Evolutionary conservation across 2,329 filamentous ascomycete genomes (phyloP), one percentile per base, ranked within the genome.

Genomic region (Reticulascus tulasneorum): DNA sequence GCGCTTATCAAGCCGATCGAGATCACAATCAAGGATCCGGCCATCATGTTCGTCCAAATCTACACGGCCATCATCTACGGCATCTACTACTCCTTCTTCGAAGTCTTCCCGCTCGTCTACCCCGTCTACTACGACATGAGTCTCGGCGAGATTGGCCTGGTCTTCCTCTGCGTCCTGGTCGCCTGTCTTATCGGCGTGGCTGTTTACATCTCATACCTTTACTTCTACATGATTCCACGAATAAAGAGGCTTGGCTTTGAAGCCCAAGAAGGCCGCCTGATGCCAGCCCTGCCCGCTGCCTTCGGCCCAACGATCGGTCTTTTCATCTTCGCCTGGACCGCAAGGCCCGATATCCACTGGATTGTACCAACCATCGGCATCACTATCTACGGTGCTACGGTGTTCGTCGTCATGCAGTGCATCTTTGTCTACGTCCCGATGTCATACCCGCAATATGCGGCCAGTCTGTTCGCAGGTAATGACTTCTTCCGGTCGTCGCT

Each of bases 101-200:
- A 83, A 49, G 73, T 73, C n/a, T 83, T 84, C 55, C 78, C 79
- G 5, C 60, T 81, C 11, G 77, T 83, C 37, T 84, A 79, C 53
- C 66, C 69, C 3, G 66, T 66, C 24, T 62, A 71, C 49, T 84
- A 84, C 57, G 55, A 61, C 51, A 81, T 84, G 69, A 71, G 66
- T 40, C 56, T 74, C 3, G 77, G 77, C 21, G 53, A 77, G 45
- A 59, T 75, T 43, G 77, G 78, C 20, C 66, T 82, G 9, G 69
- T 79, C 28, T 83, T 83, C 62, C 60, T 78, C 31, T 75, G 71
- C 45, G 67, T 82, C 48, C 60, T 79, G 18, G 67, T 81, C n/a
- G 64, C 73, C 9, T 77, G 73, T 49, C 39, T 76, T 7, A 51
- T 80, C 37, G 75, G 69, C 24, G 59, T 75, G 24, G 58, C 49